Base-by-base conservation (phyloP, 305 asterid species). In the Coffea humblotiana region DNA sequence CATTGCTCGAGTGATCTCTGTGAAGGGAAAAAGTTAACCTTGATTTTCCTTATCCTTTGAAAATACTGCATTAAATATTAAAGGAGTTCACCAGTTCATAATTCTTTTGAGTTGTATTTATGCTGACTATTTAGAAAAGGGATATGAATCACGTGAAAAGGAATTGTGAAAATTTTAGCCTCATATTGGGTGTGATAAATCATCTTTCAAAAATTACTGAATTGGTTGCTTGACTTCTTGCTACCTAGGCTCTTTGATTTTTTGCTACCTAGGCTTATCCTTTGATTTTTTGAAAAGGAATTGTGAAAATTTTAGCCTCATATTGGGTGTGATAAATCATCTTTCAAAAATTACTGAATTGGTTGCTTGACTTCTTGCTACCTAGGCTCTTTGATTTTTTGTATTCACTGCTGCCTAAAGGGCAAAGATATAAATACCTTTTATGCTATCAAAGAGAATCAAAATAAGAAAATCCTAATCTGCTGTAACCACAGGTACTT, bases 1-100 rank as follows among this genome's bases (percentile, higher is more conserved):
- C 91, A 86, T 82, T 77, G 90, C 93, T 85, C 90, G 86, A 23
- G 98, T 90, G 80, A 88, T 91, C 70, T 90, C 98, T 95, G 94
- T 81, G 61, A 51, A 75, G 72, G 25, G 82, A 79, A 78, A 37
- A 61, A 85, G 77, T 78, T 29, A 76, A 77, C 60, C 63, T 79
- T 18, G 47, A 32, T 21, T 80, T 21, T 64, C 48, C 51, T 64
- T 61, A 72, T 66, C 18, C 61, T 35, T 47, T 35, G 27, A 51
- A 16, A 23, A 70, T n/a, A 58, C 75, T 67, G 3, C 35, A 19
- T 13, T 71, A 47, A 16, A 56, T 9, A 4, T 21, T 56, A 21
- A 21, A 43, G 49, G 25, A 37, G 16, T 25, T 19, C 1, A 49
- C 37, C 21, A 27, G 52, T 74, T 56, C 25, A 69, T 52, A 60